Conservation (phyloP, 2,329 filamentous ascomycete genomes). For the Microdochium trichocladiopsis region DNA sequence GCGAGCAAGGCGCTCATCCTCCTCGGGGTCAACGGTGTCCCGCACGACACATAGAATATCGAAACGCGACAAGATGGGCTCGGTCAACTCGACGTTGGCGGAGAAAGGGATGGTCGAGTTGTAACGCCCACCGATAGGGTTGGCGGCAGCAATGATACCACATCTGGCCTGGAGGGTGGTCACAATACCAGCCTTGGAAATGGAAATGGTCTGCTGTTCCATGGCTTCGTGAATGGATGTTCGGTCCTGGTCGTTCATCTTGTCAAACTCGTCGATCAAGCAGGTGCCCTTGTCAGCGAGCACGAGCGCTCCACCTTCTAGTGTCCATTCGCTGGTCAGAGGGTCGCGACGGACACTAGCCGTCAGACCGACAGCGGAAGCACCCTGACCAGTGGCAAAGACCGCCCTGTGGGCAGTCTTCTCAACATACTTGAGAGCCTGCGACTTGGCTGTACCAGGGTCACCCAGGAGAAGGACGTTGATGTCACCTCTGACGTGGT, state of each 20-base stretch:
- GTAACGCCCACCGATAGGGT: conserved; percentile 93
- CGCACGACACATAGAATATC: conserved; percentile 95
- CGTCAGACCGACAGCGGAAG: conserved; percentile 93
- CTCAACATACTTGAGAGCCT: conserved; percentile 94
- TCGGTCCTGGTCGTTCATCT: conserved; percentile 99
- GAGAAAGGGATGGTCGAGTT: conserved; percentile 95
- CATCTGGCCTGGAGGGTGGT: conserved; percentile 94
- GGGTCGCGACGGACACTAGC: conserved; percentile 94
- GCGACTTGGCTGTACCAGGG: conserved; percentile 95
- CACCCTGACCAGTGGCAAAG: conserved; percentile 95
- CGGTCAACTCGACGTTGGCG: conserved; percentile 92
- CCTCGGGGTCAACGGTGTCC: conserved; percentile 84
- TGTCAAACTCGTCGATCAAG: conserved; percentile 98
- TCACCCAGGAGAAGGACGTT: conserved; percentile 95
- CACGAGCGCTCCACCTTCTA: conserved; percentile 92
- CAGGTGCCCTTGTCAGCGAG: conserved; percentile 92
- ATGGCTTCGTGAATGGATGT: conserved; percentile 99
- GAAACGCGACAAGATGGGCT: conserved; percentile 96
- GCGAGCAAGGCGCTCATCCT: conserved; percentile 87
- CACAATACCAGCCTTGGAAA: conserved; percentile 97
- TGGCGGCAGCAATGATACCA: conserved; percentile 92
- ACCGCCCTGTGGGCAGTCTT: conserved; percentile 96
- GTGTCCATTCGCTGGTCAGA: conserved; percentile 92
- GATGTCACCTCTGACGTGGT: conserved; percentile 93
- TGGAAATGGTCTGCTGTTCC: conserved; percentile 99